phyloP scores from a whole-genome alignment of 208 protist genomes.

The Plasmodiophora brassicae region DNA sequence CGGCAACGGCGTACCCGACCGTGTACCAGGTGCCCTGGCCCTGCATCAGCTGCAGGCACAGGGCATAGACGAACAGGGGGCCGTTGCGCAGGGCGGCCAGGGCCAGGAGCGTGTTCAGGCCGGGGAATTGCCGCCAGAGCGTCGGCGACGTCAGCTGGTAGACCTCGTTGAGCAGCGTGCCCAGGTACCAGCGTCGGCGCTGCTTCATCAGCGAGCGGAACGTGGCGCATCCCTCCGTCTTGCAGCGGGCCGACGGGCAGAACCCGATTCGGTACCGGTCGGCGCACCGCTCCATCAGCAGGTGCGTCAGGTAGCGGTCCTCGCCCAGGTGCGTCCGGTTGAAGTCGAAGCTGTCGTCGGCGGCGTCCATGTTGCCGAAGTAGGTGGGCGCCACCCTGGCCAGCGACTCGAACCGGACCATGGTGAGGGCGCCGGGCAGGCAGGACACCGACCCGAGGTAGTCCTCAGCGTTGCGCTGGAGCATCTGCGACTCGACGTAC shows the following conservation, averaged over 20 bases:
- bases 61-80: background rate
- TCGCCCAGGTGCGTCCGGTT: conserved; percentile 23
- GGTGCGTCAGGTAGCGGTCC: conserved; percentile 26
- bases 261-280: conserved; percentile 23
- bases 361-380: background rate
- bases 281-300: background rate
- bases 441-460: conserved; percentile 18
- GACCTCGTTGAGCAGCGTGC: background rate
- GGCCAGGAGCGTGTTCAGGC: background rate
- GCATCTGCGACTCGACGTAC: conserved; percentile 26
- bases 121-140: background rate
- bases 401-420: conserved; percentile 16
- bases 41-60: background rate
- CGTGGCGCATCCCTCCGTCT: background rate
- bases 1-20: background rate
- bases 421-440: background rate
- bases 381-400: background rate
- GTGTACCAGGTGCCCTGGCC: background rate
- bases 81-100: background rate
- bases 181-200: conserved; percentile 1
- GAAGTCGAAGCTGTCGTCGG: conserved; percentile 29
- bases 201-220: conserved; percentile 13
- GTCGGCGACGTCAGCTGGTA: conserved; percentile 30
- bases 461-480: conserved; percentile 11
- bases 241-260: conserved; percentile 13